phyloP scores from a whole-genome alignment of 768 basidiomycete genomes.

The Tubosaeta sp. region DNA sequence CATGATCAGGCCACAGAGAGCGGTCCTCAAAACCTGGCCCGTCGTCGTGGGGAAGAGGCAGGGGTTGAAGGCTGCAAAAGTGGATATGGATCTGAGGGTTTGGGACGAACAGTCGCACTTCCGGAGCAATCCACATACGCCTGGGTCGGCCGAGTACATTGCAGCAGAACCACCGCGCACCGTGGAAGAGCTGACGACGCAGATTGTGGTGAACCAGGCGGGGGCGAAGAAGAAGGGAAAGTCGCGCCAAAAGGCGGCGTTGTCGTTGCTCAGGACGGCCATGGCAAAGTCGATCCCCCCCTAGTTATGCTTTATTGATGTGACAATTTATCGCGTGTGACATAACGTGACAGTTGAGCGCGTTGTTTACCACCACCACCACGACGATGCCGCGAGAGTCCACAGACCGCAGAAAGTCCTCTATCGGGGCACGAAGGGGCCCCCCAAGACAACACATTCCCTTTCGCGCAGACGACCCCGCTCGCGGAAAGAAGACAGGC shows the following conservation, averaged over 20 bases:
- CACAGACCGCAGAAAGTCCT: constrained; percentile 31
- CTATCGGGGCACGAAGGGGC: constrained; percentile 48
- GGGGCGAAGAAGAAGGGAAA: constrained; percentile 1
- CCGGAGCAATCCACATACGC: constrained; percentile 41
- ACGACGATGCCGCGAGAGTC: constrained; percentile 27
- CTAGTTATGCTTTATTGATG: not conserved
- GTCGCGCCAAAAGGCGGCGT: not conserved
- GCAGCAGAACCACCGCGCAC: constrained; percentile 24
- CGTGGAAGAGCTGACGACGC: constrained; percentile 18
- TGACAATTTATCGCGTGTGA: constrained; percentile 28
- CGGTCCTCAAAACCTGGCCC: constrained; percentile 37
- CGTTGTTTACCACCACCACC: constrained; percentile 25
- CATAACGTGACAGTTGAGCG: constrained; percentile 22
- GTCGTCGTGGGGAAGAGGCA: constrained; percentile 42
- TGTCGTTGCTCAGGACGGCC: constrained; percentile 18
- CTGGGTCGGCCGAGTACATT: constrained; percentile 50
- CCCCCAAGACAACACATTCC: constrained; percentile 68
- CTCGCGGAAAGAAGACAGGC: constrained; percentile 78
- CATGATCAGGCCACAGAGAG: constrained; percentile 27
- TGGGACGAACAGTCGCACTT: constrained; percentile 28
- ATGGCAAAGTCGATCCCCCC: constrained; percentile 8
- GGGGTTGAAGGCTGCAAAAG: constrained; percentile 34
- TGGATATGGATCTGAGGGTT: constrained; percentile 32
- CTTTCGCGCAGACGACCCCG: constrained; percentile 72
- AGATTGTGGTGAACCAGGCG: constrained; percentile 3